Percentiles rank a stretch among this genome's conserved stretches.
phyloP scores from a whole-genome alignment of 2,329 filamentous ascomycete genomes.

The Penicillium sp. region DNA sequence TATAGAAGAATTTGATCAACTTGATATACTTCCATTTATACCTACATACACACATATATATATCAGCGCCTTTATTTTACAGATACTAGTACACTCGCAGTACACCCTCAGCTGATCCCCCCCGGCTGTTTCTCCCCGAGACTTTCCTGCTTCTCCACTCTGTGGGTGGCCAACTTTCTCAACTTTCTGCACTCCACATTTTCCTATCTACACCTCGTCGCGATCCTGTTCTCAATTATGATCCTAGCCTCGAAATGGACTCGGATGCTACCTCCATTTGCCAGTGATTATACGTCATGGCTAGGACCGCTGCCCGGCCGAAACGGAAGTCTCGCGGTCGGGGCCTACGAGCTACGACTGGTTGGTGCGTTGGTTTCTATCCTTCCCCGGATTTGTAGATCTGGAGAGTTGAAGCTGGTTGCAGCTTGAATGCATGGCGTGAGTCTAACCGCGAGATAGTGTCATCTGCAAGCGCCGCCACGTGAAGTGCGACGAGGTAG shows the following conservation, averaged over 20 bases:
- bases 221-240: slow-evolving; percentile 3
- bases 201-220: not conserved
- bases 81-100: too few relatives aligned
- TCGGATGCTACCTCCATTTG: not conserved
- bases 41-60: too few relatives aligned
- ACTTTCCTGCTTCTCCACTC: not conserved
- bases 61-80: too few relatives aligned
- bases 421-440: not conserved
- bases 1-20: too few relatives aligned
- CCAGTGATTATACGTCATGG: slow-evolving; percentile 5
- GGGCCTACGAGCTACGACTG: slow-evolving; percentile 33
- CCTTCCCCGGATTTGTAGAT: not conserved
- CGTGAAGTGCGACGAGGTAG: slow-evolving; percentile 37
- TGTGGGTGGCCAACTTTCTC: too few relatives aligned
- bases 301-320: slow-evolving; percentile 9
- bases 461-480: slow-evolving; percentile 34
- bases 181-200: not conserved
- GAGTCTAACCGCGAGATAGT: slow-evolving; percentile 17
- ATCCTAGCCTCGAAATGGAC: not conserved
- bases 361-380: slow-evolving; percentile 27
- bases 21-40: too few relatives aligned
- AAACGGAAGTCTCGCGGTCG: slow-evolving; percentile 34
- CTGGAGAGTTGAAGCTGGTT: not conserved
- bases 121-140: not conserved
- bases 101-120: too few relatives aligned